Evolutionary conservation across 495 filamentous ascomycete genomes (phyloP).

Genomic region (Friedmanniomyces simplex): DNA sequence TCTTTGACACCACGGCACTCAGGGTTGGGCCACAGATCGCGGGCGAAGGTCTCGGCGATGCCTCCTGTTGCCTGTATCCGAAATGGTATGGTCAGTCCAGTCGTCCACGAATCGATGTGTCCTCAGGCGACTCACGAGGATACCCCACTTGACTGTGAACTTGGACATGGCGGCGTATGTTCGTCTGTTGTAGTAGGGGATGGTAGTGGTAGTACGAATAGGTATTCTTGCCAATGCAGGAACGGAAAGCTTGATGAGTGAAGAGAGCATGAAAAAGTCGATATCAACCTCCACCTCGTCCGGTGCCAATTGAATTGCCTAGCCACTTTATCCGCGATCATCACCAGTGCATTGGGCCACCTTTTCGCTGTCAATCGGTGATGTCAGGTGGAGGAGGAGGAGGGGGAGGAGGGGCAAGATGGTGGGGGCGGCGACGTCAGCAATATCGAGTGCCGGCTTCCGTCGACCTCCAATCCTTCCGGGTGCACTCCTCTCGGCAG

Average conservation of each 20-base stretch:
- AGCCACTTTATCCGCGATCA: neutral
- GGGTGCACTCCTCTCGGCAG: neutral
- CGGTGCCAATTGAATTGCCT: too few species aligned
- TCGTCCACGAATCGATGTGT: too few species aligned
- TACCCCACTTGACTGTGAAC: conserved; percentile 23
- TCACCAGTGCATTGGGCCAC: neutral
- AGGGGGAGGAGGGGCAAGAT: neutral
- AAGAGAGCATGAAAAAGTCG: neutral
- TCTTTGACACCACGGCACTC: conserved; percentile 58
- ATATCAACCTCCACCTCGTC: neutral
- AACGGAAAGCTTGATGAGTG: neutral
- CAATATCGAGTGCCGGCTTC: too few species aligned
- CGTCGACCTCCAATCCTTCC: too few species aligned
- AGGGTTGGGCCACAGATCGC: conserved; percentile 76
- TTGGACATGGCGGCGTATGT: conserved; percentile 13
- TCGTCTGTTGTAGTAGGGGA: neutral
- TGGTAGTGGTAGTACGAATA: neutral
- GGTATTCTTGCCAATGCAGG: neutral
- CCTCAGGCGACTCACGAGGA: conserved; percentile 18
- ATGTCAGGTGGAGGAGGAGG: neutral
- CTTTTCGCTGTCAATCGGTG: neutral
- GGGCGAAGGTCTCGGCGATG: conserved; percentile 69
- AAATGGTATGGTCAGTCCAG: neutral
- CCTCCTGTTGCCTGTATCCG: conserved; percentile 52
- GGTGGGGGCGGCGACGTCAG: neutral